phyloP scores from a whole-genome alignment of 192 early-diverging fungal species.

The Backusella luteola region DNA sequence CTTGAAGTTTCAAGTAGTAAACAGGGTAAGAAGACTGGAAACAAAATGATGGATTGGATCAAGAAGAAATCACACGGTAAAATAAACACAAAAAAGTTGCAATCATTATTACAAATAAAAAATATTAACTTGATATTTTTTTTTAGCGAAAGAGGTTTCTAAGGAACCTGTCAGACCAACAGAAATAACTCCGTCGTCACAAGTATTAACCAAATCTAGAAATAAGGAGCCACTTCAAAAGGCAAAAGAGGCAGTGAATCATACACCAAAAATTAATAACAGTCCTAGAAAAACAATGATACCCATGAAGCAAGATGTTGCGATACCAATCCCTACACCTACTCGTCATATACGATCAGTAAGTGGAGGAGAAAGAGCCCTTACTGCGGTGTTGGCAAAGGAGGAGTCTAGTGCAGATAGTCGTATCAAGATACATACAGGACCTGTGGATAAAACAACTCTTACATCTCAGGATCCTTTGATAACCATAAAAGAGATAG shows the following conservation, averaged over 20 bases:
- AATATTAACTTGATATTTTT: neutral
- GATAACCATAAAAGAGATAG: slow-evolving; percentile 50
- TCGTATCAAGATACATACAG: slow-evolving; percentile 56
- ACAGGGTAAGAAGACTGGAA: slow-evolving; percentile 24
- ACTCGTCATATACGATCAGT: neutral
- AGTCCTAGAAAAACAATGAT: neutral
- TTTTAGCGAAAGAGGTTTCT: slow-evolving; percentile 3
- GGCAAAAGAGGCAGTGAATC: neutral
- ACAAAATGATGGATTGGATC: slow-evolving; percentile 58
- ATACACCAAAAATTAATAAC: slow-evolving; percentile 1
- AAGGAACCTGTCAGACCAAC: neutral
- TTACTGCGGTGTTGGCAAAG: neutral
- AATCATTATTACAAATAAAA: neutral
- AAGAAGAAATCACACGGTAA: slow-evolving; percentile 34
- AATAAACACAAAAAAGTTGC: neutral
- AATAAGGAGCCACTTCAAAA: neutral
- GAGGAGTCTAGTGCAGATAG: slow-evolving; percentile 20
- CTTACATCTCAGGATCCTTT: slow-evolving; percentile 50
- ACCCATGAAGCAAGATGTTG: neutral
- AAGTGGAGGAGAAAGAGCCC: neutral
- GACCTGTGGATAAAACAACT: slow-evolving; percentile 53
- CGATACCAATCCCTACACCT: neutral
- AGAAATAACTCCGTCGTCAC: neutral
- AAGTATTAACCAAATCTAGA: slow-evolving; percentile 4
- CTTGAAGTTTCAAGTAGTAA: neutral